Percentiles rank a stretch among this genome's conserved stretches.
These are phyloP conservation scores for Yarrowia phangngaensis DNA, from an alignment of 805 yeast species.

Conservation along the genomic window DNA sequence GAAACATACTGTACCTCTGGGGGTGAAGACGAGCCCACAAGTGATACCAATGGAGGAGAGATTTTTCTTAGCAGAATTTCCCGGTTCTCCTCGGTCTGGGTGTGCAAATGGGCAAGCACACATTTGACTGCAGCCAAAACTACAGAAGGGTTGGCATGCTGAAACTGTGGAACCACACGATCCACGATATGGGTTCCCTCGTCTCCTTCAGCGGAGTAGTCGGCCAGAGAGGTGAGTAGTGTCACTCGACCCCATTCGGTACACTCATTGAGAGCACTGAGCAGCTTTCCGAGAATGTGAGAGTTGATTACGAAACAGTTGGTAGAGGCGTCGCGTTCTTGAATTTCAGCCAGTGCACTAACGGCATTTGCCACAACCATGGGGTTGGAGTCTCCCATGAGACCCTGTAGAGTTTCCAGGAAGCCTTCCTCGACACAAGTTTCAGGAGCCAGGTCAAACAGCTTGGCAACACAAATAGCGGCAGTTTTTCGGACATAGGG, in stretches of 20 bases:
- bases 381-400: conserved; percentile 85
- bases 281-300: conserved; percentile 50
- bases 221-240: conserved; percentile 74
- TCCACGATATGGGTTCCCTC: conserved; percentile 74
- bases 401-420: conserved; percentile 56
- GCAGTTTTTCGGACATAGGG: conserved; percentile 98
- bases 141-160: conserved; percentile 76
- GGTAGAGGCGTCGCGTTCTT: conserved; percentile 57
- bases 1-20: conserved; percentile 81
- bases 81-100: conserved; percentile 41
- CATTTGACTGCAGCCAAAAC: conserved; percentile 72
- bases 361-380: conserved; percentile 97
- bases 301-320: conserved; percentile 46
- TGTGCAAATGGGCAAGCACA: conserved; percentile 56
- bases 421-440: conserved; percentile 87
- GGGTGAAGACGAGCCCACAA: conserved; percentile 80
- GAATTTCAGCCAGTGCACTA: conserved; percentile 78
- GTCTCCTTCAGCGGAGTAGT: conserved; percentile 54
- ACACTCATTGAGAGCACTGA: conserved; percentile 88
- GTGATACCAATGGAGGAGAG: conserved; percentile 63
- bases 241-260: conserved; percentile 99
- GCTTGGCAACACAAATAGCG: conserved; percentile 92
- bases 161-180: conserved; percentile 62
- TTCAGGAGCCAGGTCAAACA: conserved; percentile 77
- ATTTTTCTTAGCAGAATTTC: conserved; percentile 52